Evolutionary conservation across 1,284 basidiomycete species (phyloP), one percentile per base, ranked within the genome.

Genomic region (Porodaedalea pini): DNA sequence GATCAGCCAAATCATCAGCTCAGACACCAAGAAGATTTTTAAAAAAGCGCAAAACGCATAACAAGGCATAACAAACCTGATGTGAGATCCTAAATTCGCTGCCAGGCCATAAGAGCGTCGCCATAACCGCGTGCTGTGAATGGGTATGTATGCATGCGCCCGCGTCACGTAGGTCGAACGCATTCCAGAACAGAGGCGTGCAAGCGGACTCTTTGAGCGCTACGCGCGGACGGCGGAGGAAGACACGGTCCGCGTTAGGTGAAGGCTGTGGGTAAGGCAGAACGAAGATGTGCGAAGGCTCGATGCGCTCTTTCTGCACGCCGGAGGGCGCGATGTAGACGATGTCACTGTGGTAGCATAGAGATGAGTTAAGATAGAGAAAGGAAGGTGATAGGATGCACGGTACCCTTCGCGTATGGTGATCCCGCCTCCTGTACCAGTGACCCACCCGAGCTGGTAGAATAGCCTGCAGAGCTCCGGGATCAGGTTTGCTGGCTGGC

Each of bases 181-280:
- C 90, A 67, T 92, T 92, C 88, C 89, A 93, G 75, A 94, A 94
- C n/a, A 94, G 73, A 5, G 91, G 92, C 0, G 91, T 93, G 69
- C 90, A 92, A 1, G 87, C 87, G 1, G 86, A 88, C 66, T 92
- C 89, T 65, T 87, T 90, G 61, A 92, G 74, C 62, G 82, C 80
- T 61, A 77, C 70, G 13, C 73, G 74, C 2, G 91, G 90, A 31
- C 84, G 81, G 50, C 90, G 81, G 51, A 92, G 78, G 71, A 92
- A 91, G 59, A 85, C 75, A 51, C 89, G 80, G 66, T 88, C 82
- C 7, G 78, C 75, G 56, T 85, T 79, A 1, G 85, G 83, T 31
- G 82, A 81, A 7, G 81, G 78, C 65, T 88, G 85, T 0, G 87
- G 86, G 64, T 81, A 91, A 0, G 88, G 87, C n/a, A 93, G 77